Conservation (phyloP, 768 basidiomycete genomes). For the Termitomyces sp. region DNA sequence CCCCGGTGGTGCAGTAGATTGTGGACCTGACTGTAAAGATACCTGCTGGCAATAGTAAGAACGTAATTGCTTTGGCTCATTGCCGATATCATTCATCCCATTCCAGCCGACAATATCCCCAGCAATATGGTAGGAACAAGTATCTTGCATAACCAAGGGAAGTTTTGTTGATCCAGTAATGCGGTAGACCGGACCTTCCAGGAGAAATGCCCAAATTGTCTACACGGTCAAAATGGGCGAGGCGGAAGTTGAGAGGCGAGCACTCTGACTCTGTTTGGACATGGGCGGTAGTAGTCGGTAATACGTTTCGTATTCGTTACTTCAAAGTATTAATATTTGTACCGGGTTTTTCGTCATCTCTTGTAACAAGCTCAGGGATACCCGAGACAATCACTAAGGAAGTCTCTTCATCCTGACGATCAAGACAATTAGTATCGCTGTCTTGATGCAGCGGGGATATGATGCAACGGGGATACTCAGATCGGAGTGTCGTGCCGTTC, state of each 20-base stretch:
- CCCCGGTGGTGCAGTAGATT: constrained; percentile 35
- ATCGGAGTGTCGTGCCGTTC: not conserved
- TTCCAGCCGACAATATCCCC: constrained; percentile 62
- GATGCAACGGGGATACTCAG: no score
- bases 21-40: constrained; percentile 49
- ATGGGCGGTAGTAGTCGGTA: not conserved
- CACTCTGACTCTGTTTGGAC: not conserved
- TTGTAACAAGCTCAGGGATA: not conserved
- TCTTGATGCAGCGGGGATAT: no score
- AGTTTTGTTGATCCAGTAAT: constrained; percentile 12
- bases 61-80: constrained; percentile 7
- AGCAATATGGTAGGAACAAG: constrained; percentile 53
- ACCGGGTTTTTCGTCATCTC: not conserved
- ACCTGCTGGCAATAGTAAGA: constrained; percentile 80
- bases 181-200: constrained; percentile 23
- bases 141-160: not conserved
- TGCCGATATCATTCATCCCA: constrained; percentile 14
- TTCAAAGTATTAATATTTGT: not conserved
- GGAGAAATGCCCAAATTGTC: constrained; percentile 24
- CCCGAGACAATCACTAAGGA: no score
- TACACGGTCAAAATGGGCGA: constrained; percentile 9
- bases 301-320: not conserved
- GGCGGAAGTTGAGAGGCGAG: not conserved
- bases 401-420: not conserved
- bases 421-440: no score